Percentiles rank a stretch among this genome's conserved stretches.
Evolutionary conservation across 352 stramenopile genomes (phyloP).

Genomic region (Pythium diclinum): DNA sequence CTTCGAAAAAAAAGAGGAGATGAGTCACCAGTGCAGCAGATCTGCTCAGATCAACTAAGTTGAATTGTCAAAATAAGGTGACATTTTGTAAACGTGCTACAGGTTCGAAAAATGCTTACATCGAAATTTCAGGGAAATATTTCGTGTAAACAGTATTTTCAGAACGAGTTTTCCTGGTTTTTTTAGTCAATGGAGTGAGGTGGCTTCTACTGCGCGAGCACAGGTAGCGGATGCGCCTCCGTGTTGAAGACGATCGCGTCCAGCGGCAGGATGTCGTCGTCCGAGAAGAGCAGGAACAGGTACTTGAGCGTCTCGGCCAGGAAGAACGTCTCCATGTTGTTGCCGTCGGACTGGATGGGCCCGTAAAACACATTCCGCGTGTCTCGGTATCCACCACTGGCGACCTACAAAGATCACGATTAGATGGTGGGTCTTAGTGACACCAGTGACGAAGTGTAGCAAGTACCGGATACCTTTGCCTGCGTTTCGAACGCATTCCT

Average conservation of each 20-base stretch:
- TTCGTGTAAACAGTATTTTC: background rate
- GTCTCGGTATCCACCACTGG: conserved; percentile 59
- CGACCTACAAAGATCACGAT: conserved; percentile 75
- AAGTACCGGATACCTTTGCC: no score
- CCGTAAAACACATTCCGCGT: conserved; percentile 50
- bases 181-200: no score
- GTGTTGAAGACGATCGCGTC: conserved; percentile 86
- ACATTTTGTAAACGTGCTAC: no score
- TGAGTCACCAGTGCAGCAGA: no score
- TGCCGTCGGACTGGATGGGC: conserved; percentile 20
- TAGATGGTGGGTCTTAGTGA: conserved; percentile 21
- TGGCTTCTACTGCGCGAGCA: background rate
- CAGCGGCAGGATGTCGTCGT: conserved; percentile 61
- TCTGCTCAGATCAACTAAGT: no score
- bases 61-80: no score
- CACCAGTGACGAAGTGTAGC: no score
- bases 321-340: conserved; percentile 87
- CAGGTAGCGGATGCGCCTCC: conserved; percentile 75
- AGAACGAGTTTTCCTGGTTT: no score
- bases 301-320: conserved; percentile 92
- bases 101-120: no score
- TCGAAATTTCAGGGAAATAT: background rate
- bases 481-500: conserved; percentile 51
- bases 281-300: conserved; percentile 85
- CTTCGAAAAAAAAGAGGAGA: no score